Percentiles rank a stretch among this genome's conserved stretches.
These are phyloP conservation scores for Actinomortierella ambigua DNA, from an alignment of 371 early-diverging fungal genomes.

Conservation along the genomic window DNA sequence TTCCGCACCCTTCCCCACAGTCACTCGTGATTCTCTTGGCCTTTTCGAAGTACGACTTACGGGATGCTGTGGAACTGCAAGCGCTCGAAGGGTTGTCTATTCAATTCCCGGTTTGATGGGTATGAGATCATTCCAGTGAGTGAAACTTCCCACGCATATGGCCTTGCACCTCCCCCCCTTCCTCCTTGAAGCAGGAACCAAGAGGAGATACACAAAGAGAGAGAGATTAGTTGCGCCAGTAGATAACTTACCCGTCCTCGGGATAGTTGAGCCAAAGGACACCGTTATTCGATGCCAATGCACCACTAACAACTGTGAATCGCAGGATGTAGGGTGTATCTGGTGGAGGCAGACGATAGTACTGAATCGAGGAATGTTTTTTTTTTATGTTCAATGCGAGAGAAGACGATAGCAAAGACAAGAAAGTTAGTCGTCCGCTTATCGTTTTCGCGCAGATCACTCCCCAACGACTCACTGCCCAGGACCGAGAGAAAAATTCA, in stretches of 20 bases:
- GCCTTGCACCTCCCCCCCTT: conserved; percentile 2
- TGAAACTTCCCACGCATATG: neutral
- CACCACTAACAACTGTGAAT: conserved; percentile 82
- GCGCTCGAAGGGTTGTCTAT: conserved; percentile 30
- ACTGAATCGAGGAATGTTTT: too few relatives aligned
- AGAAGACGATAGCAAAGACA: conserved; percentile 65
- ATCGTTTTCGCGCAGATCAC: neutral
- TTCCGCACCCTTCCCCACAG: too few relatives aligned
- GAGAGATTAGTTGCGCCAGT: neutral
- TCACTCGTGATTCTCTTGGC: too few relatives aligned
- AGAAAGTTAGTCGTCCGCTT: neutral
- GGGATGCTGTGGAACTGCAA: conserved; percentile 26
- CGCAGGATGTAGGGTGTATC: conserved; percentile 70
- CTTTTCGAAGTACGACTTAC: conserved; percentile 12
- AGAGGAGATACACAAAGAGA: neutral
- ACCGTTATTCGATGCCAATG: conserved; percentile 69
- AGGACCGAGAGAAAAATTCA: neutral
- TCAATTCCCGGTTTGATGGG: conserved; percentile 39
- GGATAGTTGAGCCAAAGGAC: conserved; percentile 86
- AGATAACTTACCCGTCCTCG: conserved; percentile 59
- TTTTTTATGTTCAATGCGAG: conserved; percentile 74
- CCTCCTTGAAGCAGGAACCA: too few relatives aligned
- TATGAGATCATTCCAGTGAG: conserved; percentile 40
- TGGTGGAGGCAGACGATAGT: conserved; percentile 76
- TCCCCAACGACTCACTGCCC: neutral